Evolutionary conservation across 805 yeast species (phyloP).

Genomic region (Saccharomyces jurei): DNA sequence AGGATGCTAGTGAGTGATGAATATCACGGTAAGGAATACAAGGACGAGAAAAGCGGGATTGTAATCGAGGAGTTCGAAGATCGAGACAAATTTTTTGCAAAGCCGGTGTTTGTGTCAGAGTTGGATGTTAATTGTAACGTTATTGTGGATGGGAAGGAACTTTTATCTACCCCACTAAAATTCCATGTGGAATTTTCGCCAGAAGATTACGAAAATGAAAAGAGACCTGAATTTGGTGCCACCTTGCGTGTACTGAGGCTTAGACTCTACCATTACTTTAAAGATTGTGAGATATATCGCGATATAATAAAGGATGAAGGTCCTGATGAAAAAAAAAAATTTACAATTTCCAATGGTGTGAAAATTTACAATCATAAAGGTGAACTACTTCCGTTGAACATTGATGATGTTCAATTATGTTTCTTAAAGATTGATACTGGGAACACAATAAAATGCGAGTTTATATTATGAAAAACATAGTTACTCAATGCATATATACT

Average conservation of each 20-base stretch:
- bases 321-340: slow-evolving; percentile 7
- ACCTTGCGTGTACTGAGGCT: slow-evolving; percentile 53
- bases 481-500: background rate
- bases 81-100: slow-evolving; percentile 57
- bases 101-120: slow-evolving; percentile 76
- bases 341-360: slow-evolving; percentile 31
- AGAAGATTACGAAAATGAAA: slow-evolving; percentile 55
- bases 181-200: slow-evolving; percentile 77
- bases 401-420: slow-evolving; percentile 43
- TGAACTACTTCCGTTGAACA: slow-evolving; percentile 19
- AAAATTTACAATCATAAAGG: slow-evolving; percentile 30
- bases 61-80: slow-evolving; percentile 34
- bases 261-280: slow-evolving; percentile 49
- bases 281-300: slow-evolving; percentile 33
- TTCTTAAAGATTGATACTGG: slow-evolving; percentile 50
- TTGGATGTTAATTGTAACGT: slow-evolving; percentile 48
- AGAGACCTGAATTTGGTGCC: slow-evolving; percentile 64
- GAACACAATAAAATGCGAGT: slow-evolving; percentile 34
- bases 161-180: slow-evolving; percentile 33
- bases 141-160: slow-evolving; percentile 12
- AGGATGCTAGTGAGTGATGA: slow-evolving; percentile 27
- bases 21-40: slow-evolving; percentile 27
- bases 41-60: slow-evolving; percentile 27
- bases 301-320: slow-evolving; percentile 10
- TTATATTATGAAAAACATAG: slow-evolving; percentile 15